Percentiles rank a stretch among this genome's conserved stretches.
Conservation (phyloP, 805 yeast genomes). For the Candida cerambycidarum region DNA sequence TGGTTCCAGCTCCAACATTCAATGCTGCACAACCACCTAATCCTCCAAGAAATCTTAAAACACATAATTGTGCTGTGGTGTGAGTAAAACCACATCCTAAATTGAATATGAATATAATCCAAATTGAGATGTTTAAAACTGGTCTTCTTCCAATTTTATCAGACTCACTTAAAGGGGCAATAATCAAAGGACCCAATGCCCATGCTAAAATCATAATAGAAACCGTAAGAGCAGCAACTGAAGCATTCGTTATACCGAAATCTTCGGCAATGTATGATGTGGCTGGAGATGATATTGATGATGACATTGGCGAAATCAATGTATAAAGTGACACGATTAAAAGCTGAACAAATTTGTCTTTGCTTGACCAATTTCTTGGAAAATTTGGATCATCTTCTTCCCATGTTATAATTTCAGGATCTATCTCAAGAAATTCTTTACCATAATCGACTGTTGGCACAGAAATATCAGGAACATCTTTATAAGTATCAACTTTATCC, state of each 20-base stretch:
- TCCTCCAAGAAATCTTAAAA: slow-evolving; percentile 36
- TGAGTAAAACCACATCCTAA: slow-evolving; percentile 37
- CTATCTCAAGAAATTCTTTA: slow-evolving; percentile 29
- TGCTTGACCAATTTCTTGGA: slow-evolving; percentile 35
- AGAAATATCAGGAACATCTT: slow-evolving; percentile 18
- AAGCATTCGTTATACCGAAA: slow-evolving; percentile 24
- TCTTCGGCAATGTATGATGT: slow-evolving; percentile 27
- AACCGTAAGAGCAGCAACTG: slow-evolving; percentile 31
- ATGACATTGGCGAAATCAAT: slow-evolving; percentile 41
- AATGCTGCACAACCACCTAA: slow-evolving; percentile 39
- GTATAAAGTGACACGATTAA: slow-evolving; percentile 35
- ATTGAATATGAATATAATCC: slow-evolving; percentile 35
- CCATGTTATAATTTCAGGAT: slow-evolving; percentile 41
- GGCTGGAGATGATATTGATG: slow-evolving; percentile 41
- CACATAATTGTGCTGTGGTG: slow-evolving; percentile 31
- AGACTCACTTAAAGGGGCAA: slow-evolving; percentile 40
- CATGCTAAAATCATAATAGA: slow-evolving; percentile 39
- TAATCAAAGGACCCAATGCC: slow-evolving; percentile 40
- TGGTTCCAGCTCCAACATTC: slow-evolving; percentile 40
- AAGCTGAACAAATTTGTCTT: slow-evolving; percentile 22
- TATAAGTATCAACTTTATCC: slow-evolving; percentile 17
- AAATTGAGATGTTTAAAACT: slow-evolving; percentile 32
- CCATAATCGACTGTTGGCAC: slow-evolving; percentile 31
- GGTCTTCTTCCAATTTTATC: slow-evolving; percentile 37
- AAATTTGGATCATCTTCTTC: slow-evolving; percentile 30